Conservation (phyloP, 1,284 basidiomycete species). For the Singerocomus inundabilis region DNA sequence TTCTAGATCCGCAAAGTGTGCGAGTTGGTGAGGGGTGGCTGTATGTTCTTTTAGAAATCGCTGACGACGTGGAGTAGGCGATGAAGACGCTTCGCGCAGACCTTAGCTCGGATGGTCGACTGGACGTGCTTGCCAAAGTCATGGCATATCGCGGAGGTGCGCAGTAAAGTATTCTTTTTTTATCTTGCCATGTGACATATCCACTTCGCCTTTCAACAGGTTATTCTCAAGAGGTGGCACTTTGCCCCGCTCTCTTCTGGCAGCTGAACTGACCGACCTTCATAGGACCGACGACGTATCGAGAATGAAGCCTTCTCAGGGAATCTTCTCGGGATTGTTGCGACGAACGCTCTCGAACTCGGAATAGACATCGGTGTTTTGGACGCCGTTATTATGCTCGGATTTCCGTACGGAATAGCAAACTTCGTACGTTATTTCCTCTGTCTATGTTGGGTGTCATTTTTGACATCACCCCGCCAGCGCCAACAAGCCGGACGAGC, state of each 20-base stretch:
- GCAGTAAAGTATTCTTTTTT: conserved; percentile 1
- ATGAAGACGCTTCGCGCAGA: conserved; percentile 80
- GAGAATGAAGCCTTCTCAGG: conserved; percentile 88
- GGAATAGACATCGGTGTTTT: conserved; percentile 89
- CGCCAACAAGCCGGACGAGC: conserved; percentile 89
- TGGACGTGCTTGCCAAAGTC: conserved; percentile 76
- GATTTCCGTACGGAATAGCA: conserved; percentile 78
- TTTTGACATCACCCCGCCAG: conserved; percentile 34
- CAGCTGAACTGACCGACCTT: conserved; percentile 6
- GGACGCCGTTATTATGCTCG: conserved; percentile 88
- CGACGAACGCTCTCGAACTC: conserved; percentile 88
- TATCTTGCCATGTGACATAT: neutral
- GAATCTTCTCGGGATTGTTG: conserved; percentile 80
- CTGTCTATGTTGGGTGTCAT: neutral
- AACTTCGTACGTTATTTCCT: conserved; percentile 57
- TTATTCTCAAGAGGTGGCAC: conserved; percentile 53
- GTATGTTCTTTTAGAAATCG: neutral
- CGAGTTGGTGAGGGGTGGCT: conserved; percentile 60
- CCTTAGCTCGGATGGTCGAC: conserved; percentile 71
- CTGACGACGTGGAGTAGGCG: conserved; percentile 41
- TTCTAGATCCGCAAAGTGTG: conserved; percentile 74
- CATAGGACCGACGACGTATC: conserved; percentile 77
- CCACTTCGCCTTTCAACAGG: conserved; percentile 32
- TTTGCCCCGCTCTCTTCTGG: conserved; percentile 13
- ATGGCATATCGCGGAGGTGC: conserved; percentile 84